Evolutionary conservation across 257 asterid genomes (phyloP), one percentile per base, ranked within the genome.

Genomic region (Osmanthus fragrans): DNA sequence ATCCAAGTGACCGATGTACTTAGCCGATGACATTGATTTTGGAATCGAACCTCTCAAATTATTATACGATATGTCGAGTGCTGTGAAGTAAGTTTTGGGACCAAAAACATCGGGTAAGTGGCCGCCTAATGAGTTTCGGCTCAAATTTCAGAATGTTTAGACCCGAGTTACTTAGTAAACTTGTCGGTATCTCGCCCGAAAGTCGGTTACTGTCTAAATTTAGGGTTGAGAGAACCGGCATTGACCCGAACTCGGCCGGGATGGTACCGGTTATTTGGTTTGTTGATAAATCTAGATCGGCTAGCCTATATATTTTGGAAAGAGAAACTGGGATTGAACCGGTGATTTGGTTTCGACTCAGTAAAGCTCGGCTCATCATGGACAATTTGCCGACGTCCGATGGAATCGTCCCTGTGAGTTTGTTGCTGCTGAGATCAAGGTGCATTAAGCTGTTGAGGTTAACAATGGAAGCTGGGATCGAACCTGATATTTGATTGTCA

Each of bases 1-100:
- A 85, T 94, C 98, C 96, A 94, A 82, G 54, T 95, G 99, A 0
- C 99, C 99, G 23, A 95, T 88, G 83, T 74, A 95, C 90, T 72
- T 88, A 1, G 90, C 96, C 8, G 87, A 77, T 0, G 91, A 73
- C 69, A 95, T 71, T 7, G 99, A 78, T 30, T 87, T 88, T 0
- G 99, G 98, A 25, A 95, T 86, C 23, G 92, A 67, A 10, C 99
- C 99, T 29, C 81, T 81, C 16, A 94, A 77, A 3, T 89, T 84
- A 63, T 94, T 94, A 51, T 84, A 82, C 9, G 98, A 95, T 32
- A 95, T 85, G 82, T 95, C 99, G 3, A 95, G 87, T 13, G 85
- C 87, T 0, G 97, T 84, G 1, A 92, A 95, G 42, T 95, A 95
- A 0, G 96, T 88, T 77, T 77, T 89, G 3, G 92, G 75, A 1